Conservation (phyloP, 176 grass and related monocot species). For the Carex scoparia region DNA sequence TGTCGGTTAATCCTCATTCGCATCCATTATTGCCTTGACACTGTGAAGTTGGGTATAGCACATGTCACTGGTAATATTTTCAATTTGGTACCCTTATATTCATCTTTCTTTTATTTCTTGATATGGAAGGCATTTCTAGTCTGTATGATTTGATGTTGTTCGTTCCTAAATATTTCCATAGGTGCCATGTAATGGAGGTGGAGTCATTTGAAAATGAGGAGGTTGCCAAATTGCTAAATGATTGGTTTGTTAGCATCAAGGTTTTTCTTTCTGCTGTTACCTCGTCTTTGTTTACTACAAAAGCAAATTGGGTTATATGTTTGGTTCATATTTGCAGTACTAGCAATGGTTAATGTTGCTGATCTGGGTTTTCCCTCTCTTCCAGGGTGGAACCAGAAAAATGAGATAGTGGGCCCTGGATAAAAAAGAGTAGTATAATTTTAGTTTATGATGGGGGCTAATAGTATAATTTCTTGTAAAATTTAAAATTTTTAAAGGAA, state of each 20-base stretch:
- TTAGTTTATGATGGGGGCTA: too few relatives aligned
- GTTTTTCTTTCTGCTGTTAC: slow-evolving; percentile 25
- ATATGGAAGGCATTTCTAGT: not conserved
- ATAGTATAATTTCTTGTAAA: too few relatives aligned
- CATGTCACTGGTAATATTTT: slow-evolving; percentile 77
- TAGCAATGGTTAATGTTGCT: not conserved
- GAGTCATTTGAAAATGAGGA: slow-evolving; percentile 95
- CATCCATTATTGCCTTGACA: slow-evolving; percentile 4
- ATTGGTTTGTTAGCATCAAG: slow-evolving; percentile 99
- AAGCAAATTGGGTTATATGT: not conserved
- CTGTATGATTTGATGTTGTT: not conserved
- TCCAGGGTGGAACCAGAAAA: too few relatives aligned
- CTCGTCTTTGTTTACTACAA: not conserved
- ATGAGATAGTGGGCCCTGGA: too few relatives aligned
- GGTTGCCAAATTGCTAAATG: slow-evolving; percentile 77
- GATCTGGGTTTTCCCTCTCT: not conserved
- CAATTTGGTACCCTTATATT: not conserved
- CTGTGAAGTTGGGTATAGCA: slow-evolving; percentile 88
- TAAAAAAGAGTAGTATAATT: too few relatives aligned
- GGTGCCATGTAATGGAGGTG: slow-evolving; percentile 98
- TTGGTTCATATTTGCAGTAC: not conserved
- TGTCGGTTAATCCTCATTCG: slow-evolving; percentile 15
- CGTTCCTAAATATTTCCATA: slow-evolving; percentile 24
- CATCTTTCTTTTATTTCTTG: not conserved
- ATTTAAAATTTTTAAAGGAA: too few relatives aligned